A percentile compares a stretch with the other conserved stretches of the same genome.
phyloP scores from a whole-genome alignment of 2,329 filamentous ascomycete genomes.

The Xylariaceae sp. region DNA sequence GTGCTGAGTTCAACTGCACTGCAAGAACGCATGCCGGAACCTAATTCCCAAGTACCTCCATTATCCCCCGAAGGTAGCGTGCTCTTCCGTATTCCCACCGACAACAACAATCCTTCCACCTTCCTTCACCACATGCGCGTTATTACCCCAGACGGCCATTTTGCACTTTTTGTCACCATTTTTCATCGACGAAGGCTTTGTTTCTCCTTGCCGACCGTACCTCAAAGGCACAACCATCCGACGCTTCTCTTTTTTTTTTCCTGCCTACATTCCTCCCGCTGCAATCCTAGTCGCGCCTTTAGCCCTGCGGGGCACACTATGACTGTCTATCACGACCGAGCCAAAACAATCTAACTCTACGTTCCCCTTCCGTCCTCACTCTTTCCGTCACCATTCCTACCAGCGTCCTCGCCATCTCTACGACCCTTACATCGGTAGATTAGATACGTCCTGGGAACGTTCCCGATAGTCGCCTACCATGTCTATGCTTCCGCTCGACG shows the following conservation, averaged over 20 bases:
- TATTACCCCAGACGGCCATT: background rate
- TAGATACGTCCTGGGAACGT: constrained; percentile 5
- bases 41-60: background rate
- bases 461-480: constrained; percentile 41
- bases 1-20: background rate
- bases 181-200: background rate
- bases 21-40: background rate
- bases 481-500: constrained; percentile 80
- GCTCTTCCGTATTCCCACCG: background rate
- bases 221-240: background rate
- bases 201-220: background rate
- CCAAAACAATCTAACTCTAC: constrained; percentile 2
- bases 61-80: background rate
- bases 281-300: constrained; percentile 17
- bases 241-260: background rate
- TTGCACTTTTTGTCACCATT: background rate
- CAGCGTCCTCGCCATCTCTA: constrained; percentile 1
- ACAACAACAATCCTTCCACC: background rate
- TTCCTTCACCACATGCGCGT: background rate
- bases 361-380: background rate
- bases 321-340: constrained; percentile 2
- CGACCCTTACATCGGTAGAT: background rate
- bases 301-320: constrained; percentile 18
- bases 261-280: background rate
- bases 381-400: background rate